Base-by-base conservation (phyloP, 345 rosid species). In the Linum usitatissimum region DNA sequence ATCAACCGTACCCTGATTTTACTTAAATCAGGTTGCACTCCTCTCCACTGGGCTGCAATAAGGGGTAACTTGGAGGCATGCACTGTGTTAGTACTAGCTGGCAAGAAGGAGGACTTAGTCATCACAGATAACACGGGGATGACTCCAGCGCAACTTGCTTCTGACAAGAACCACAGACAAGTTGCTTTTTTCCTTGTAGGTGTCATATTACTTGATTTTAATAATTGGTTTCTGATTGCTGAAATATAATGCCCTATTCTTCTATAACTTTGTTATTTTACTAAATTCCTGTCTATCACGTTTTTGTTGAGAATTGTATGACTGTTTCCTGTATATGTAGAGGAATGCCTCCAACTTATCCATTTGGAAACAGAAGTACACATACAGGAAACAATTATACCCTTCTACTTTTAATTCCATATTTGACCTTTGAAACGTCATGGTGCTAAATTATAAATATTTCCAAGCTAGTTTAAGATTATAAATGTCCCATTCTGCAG, bases 1-100 rank as follows among this genome's bases (percentile, higher is more conserved):
- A 45, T 45, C 38, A 34, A 34, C 38, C 8, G 38, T 34, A 34
- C 38, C 51, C 51, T 45, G 15, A 45, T 45, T 7, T 45, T 45
- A 3, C 14, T 7, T 56, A 51, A 53, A 68, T 78, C 74, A 93
- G 99, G 99, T 54, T 90, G 95, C 76, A 93, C 99, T 63, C 95
- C 96, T 73, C 86, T 93, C 65, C 97, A 93, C 68, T 93, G 97
- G 99, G 96, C 95, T 18, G 99, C 99, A 74, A 90, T 93, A 68
- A 82, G 84, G 79, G 97, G 97, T 77, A 90, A 93, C 78, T 82
- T 93, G 80, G 97, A 90, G 80, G 99, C 99, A 67, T 90, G 97
- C 86, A 93, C 97, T 18, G 95, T 93, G 54, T 71, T 90, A 71
- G 95, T 90, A 53, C 99, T 90, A 81, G 99, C 99, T 76, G 96